phyloP scores from a whole-genome alignment of 31 red algal species.

The Asparagopsis taxiformis region DNA sequence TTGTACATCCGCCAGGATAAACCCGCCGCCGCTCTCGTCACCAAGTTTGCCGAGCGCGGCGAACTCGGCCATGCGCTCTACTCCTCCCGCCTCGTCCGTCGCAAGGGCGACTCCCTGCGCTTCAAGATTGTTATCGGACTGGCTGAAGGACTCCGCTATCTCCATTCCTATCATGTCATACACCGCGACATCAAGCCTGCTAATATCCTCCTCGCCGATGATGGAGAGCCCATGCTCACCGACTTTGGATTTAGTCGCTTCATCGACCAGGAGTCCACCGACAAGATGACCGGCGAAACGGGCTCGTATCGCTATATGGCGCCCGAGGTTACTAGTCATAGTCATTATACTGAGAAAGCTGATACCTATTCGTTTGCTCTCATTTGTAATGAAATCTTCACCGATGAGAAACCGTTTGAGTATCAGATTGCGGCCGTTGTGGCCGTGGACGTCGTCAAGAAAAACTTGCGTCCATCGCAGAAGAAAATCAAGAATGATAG shows the following conservation, averaged over 20 bases:
- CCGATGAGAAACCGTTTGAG: slow-evolving; percentile 79
- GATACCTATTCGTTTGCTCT: slow-evolving; percentile 89
- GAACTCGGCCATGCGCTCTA: slow-evolving; percentile 83
- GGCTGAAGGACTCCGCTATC: slow-evolving; percentile 72
- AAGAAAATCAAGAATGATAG: slow-evolving; percentile 73
- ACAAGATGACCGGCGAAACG: slow-evolving; percentile 95
- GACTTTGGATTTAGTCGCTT: slow-evolving; percentile 92
- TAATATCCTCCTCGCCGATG: slow-evolving; percentile 85
- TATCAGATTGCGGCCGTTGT: slow-evolving; percentile 78
- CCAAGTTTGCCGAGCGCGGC: slow-evolving; percentile 68
- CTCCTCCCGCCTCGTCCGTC: slow-evolving; percentile 45
- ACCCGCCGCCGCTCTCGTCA: slow-evolving; percentile 69
- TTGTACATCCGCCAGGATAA: slow-evolving; percentile 53
- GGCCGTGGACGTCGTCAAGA: slow-evolving; percentile 86
- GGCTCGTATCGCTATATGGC: slow-evolving; percentile 92
- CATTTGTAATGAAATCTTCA: slow-evolving; percentile 88
- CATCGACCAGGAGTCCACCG: slow-evolving; percentile 43
- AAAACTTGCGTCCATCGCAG: slow-evolving; percentile 72
- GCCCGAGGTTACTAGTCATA: slow-evolving; percentile 88
- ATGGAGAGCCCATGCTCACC: slow-evolving; percentile 61
- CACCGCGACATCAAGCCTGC: slow-evolving; percentile 96
- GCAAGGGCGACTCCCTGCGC: slow-evolving; percentile 50
- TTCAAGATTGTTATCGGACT: slow-evolving; percentile 77
- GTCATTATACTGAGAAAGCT: slow-evolving; percentile 78
- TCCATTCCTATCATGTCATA: slow-evolving; percentile 70